A percentile compares a stretch with the other conserved stretches of the same genome.
phyloP scores from a whole-genome alignment of 2,329 filamentous ascomycete genomes.

The Diaporthe batatas region DNA sequence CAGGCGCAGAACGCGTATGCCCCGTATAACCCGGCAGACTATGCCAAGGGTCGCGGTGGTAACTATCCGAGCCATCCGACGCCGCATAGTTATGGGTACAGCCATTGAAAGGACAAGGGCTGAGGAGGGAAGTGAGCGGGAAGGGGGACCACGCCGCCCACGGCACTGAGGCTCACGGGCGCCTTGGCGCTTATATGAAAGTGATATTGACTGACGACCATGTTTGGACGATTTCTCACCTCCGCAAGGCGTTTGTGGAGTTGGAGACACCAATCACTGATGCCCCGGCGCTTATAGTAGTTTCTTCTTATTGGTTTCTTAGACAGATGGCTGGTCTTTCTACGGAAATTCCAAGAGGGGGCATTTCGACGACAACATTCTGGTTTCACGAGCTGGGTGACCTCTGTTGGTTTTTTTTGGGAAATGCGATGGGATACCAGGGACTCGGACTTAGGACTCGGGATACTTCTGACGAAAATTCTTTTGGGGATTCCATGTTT shows the following conservation, averaged over 20 bases:
- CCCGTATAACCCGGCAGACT: constrained; percentile 59
- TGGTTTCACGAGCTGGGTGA: neutral
- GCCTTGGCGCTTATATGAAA: neutral
- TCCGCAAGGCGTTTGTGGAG: constrained; percentile 11
- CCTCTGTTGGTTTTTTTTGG: neutral
- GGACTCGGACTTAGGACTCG: neutral
- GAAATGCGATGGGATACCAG: constrained; percentile 16
- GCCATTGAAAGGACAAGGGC: neutral
- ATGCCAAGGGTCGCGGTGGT: constrained; percentile 45
- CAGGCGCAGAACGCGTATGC: constrained; percentile 46
- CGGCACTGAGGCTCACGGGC: no score
- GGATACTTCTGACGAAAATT: neutral
- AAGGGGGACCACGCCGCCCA: neutral
- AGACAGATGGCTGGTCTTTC: neutral
- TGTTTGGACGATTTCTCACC: neutral
- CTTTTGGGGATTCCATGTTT: neutral
- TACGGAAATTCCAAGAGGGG: neutral
- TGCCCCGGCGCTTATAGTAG: neutral
- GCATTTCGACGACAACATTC: neutral
- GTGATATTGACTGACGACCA: neutral
- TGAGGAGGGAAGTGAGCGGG: neutral
- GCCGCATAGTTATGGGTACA: constrained; percentile 29
- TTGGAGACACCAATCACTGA: neutral
- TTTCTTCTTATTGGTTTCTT: neutral
- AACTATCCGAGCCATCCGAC: constrained; percentile 6